A percentile compares a stretch with the other conserved stretches of the same genome.
Conservation (phyloP, 805 yeast species). For the Kodamaea nitidulidarum region DNA sequence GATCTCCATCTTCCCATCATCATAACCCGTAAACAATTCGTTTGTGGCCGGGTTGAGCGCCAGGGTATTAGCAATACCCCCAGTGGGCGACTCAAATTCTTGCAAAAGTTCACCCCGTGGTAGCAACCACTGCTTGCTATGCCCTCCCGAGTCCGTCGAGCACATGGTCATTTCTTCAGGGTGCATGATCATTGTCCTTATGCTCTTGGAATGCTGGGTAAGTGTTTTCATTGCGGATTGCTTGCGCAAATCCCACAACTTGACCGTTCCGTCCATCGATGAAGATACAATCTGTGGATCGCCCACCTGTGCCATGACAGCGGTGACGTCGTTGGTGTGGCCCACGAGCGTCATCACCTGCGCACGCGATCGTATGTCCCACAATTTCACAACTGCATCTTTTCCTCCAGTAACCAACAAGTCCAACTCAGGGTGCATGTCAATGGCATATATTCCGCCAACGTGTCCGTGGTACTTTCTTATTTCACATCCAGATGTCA, state of each 20-base stretch:
- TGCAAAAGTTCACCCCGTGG: slow-evolving; percentile 68
- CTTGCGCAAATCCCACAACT: slow-evolving; percentile 87
- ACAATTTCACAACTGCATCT: slow-evolving; percentile 79
- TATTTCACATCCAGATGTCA: slow-evolving; percentile 47
- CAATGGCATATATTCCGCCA: slow-evolving; percentile 81
- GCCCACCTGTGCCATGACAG: slow-evolving; percentile 60
- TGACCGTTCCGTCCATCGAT: slow-evolving; percentile 79
- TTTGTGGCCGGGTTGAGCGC: slow-evolving; percentile 57
- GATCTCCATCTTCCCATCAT: slow-evolving; percentile 72
- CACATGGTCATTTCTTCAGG: slow-evolving; percentile 71
- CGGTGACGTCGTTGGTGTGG: slow-evolving; percentile 70
- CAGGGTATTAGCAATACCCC: slow-evolving; percentile 62
- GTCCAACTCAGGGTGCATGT: slow-evolving; percentile 83
- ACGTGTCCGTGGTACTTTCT: slow-evolving; percentile 93
- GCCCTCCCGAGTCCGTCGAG: slow-evolving; percentile 74
- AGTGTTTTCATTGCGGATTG: slow-evolving; percentile 67
- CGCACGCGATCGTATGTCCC: slow-evolving; percentile 86
- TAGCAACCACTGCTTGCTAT: slow-evolving; percentile 72
- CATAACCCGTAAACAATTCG: slow-evolving; percentile 76
- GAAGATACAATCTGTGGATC: slow-evolving; percentile 86
- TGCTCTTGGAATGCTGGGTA: slow-evolving; percentile 81
- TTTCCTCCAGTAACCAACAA: slow-evolving; percentile 83
- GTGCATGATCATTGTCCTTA: slow-evolving; percentile 67
- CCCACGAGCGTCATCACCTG: slow-evolving; percentile 79
- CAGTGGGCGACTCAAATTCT: slow-evolving; percentile 48